Percentiles rank a stretch among this genome's conserved stretches.
Conservation (phyloP, 2,329 filamentous ascomycete genomes). For the Parastagonospora nodorum region DNA sequence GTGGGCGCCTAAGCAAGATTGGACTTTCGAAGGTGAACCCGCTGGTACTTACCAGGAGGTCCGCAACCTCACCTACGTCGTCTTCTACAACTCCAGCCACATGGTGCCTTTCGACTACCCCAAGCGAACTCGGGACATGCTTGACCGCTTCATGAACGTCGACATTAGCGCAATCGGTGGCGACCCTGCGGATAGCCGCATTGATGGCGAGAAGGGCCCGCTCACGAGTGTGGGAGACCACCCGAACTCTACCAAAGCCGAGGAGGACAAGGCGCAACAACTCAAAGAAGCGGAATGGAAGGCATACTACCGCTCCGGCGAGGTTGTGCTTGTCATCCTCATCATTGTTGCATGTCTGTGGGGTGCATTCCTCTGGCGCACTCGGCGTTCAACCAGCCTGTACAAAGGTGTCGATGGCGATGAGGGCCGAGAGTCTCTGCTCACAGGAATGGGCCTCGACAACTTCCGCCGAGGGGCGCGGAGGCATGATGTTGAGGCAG, state of each 20-base stretch:
- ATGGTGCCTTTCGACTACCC: constrained; percentile 98
- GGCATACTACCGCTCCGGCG: constrained; percentile 85
- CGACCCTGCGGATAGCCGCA: constrained; percentile 73
- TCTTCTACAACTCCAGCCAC: constrained; percentile 94
- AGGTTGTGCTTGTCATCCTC: constrained; percentile 82
- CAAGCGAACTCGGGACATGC: constrained; percentile 88
- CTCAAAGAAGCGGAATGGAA: constrained; percentile 86
- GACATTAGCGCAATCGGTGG: constrained; percentile 90
- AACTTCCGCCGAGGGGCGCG: constrained; percentile 52
- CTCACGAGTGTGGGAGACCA: constrained; percentile 78
- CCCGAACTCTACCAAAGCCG: constrained; percentile 69
- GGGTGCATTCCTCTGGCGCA: constrained; percentile 71
- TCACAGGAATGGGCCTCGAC: constrained; percentile 52
- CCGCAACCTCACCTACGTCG: constrained; percentile 91
- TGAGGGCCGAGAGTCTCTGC: constrained; percentile 52
- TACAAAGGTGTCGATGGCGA: constrained; percentile 52
- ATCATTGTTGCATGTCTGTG: constrained; percentile 73
- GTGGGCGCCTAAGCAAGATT: constrained; percentile 89
- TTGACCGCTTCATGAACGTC: constrained; percentile 93
- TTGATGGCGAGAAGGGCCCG: constrained; percentile 83
- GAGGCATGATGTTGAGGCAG: constrained; percentile 62
- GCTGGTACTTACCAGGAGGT: constrained; percentile 95
- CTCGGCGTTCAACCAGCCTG: constrained; percentile 47
- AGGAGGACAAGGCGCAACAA: constrained; percentile 70
- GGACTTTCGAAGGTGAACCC: constrained; percentile 87